A percentile compares a stretch with the other conserved stretches of the same genome.
These are phyloP conservation scores for Cornus suecica DNA, from an alignment of 148 eudicot genomes.

Conservation along the genomic window DNA sequence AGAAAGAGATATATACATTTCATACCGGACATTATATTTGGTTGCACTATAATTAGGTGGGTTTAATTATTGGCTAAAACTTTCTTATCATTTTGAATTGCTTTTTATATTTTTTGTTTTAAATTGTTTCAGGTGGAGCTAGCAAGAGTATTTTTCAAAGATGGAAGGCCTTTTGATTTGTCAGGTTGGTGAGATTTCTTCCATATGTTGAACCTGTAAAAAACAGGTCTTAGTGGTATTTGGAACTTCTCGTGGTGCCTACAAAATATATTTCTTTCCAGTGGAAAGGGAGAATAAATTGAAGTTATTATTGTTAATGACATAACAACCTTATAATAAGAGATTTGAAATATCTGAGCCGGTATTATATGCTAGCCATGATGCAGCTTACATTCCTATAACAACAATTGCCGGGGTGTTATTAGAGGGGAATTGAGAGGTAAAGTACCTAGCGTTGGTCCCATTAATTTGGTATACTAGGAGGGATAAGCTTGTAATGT, in stretches of 20 bases:
- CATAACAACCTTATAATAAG: background rate
- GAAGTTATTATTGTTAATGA: background rate
- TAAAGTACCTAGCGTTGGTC: background rate
- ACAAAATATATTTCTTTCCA: constrained; percentile 2
- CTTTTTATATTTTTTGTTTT: constrained; percentile 11
- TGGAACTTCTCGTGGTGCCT: background rate
- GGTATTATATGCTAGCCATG: background rate
- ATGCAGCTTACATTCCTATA: background rate
- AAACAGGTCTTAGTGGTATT: background rate
- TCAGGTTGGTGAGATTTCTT: constrained; percentile 50
- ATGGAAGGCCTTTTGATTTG: constrained; percentile 70
- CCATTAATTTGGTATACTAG: background rate
- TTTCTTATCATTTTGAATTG: constrained; percentile 1
- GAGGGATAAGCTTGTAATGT: background rate
- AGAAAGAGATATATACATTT: background rate
- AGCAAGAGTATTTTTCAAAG: constrained; percentile 67
- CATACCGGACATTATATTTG: background rate
- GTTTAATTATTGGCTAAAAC: constrained; percentile 1
- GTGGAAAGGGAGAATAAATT: background rate
- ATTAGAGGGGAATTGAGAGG: too few species aligned
- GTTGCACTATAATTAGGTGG: background rate
- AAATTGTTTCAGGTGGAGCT: constrained; percentile 67
- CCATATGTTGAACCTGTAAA: background rate
- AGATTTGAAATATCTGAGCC: background rate
- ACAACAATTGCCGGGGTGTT: background rate